Conservation (phyloP, 257 asterid genomes). For the Nicotiana knightiana region DNA sequence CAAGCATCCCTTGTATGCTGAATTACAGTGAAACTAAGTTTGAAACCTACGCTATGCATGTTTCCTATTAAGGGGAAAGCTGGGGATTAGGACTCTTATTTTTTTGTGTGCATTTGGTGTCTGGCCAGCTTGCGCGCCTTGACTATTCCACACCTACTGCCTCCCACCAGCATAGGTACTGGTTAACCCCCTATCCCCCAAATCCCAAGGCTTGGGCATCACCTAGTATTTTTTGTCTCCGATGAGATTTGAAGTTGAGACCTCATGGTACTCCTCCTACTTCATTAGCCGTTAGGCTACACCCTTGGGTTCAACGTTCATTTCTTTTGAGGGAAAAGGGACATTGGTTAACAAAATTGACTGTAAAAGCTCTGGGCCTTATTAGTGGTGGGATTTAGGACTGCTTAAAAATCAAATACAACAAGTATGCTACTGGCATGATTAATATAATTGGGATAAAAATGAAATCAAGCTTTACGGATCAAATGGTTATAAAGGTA, state of each 20-base stretch:
- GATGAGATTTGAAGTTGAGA: no score
- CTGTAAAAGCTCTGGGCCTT: neutral
- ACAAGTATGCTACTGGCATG: neutral
- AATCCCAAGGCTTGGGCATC: no score
- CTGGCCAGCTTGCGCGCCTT: no score
- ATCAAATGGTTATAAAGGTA: no score
- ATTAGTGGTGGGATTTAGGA: neutral
- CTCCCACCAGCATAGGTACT: no score
- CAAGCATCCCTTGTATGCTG: conserved; percentile 6
- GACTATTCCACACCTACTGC: no score
- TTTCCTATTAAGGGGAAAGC: neutral
- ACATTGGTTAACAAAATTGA: neutral
- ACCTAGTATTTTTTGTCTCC: no score
- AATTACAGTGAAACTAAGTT: neutral
- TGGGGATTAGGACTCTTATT: neutral
- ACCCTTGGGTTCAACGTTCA: neutral
- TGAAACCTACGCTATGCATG: neutral
- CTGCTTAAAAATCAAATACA: neutral
- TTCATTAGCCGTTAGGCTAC: no score
- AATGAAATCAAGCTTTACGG: no score
- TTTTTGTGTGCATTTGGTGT: neutral
- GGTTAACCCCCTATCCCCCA: no score
- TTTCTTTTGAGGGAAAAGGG: neutral
- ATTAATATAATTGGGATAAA: neutral
- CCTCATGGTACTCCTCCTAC: no score